phyloP scores from a whole-genome alignment of 345 rosid species.

The Diplotaxis tenuifolia region DNA sequence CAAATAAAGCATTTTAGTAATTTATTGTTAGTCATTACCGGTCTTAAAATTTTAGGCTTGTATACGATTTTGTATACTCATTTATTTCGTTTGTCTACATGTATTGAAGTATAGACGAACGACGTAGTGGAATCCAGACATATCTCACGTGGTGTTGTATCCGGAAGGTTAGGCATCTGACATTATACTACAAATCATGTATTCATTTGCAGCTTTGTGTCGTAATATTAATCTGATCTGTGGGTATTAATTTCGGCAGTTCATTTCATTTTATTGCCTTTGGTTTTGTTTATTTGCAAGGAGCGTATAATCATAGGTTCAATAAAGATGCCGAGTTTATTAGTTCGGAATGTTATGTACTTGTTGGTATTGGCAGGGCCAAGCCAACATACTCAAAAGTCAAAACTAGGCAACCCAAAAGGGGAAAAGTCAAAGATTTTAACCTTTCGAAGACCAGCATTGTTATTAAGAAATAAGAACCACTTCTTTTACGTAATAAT shows the following conservation, averaged over 20 bases:
- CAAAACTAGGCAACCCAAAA: not conserved
- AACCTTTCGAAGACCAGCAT: not conserved
- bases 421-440: not conserved
- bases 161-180: conserved; percentile 32
- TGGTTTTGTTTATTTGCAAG: conserved; percentile 11
- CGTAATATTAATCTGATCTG: conserved; percentile 4
- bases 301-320: not conserved
- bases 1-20: no score
- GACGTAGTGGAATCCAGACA: conserved; percentile 23
- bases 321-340: not conserved
- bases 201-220: conserved; percentile 15
- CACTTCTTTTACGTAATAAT: conserved; percentile 15
- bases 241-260: conserved; percentile 24
- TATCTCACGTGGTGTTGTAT: conserved; percentile 32
- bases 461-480: not conserved
- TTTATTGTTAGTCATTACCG: no score
- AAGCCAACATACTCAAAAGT: conserved; percentile 21
- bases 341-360: not conserved
- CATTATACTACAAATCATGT: conserved; percentile 22
- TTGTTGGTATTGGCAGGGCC: conserved; percentile 5
- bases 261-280: conserved; percentile 10
- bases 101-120: conserved; percentile 20
- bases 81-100: conserved; percentile 18
- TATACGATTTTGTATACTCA: no score
- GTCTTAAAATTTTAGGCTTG: no score